Conservation (phyloP, 164 flowering plant species). For the Tetracentron sinense region DNA sequence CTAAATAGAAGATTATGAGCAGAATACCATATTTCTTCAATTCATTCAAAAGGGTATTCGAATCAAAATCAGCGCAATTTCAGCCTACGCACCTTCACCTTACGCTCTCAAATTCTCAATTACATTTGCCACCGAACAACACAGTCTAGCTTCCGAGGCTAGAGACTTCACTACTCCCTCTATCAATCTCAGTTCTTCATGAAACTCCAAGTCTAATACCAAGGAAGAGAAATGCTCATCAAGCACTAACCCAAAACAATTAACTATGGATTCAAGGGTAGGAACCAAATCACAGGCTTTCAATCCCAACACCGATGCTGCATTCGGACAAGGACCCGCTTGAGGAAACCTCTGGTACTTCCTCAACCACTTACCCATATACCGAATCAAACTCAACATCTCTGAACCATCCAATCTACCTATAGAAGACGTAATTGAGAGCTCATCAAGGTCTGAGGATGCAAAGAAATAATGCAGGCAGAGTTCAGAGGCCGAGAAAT, state of each 20-base stretch:
- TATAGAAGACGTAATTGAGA: slow-evolving; percentile 48
- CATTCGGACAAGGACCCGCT: slow-evolving; percentile 51
- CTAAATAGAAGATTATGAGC: no score
- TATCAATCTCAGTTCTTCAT: slow-evolving; percentile 57
- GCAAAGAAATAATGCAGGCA: slow-evolving; percentile 78
- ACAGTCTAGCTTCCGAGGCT: slow-evolving; percentile 53
- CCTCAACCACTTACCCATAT: slow-evolving; percentile 79
- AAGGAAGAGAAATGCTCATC: slow-evolving; percentile 76
- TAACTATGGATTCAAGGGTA: slow-evolving; percentile 46
- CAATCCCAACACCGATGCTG: slow-evolving; percentile 37
- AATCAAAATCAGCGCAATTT: background rate
- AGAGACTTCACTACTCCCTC: slow-evolving; percentile 45
- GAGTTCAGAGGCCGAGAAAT: slow-evolving; percentile 57
- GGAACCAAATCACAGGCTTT: slow-evolving; percentile 75
- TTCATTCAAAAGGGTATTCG: background rate
- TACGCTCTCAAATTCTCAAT: slow-evolving; percentile 40
- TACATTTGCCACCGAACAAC: slow-evolving; percentile 45
- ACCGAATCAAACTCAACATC: slow-evolving; percentile 52
- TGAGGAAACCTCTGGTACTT: slow-evolving; percentile 86
- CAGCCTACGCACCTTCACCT: slow-evolving; percentile 6
- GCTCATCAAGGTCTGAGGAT: slow-evolving; percentile 51
- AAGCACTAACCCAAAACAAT: slow-evolving; percentile 55
- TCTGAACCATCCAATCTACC: slow-evolving; percentile 54
- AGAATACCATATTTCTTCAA: background rate
- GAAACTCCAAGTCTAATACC: slow-evolving; percentile 62